These are phyloP conservation scores for Musa troglodytarum DNA, from an alignment of 176 grass and related monocot genomes.

Conservation along the genomic window DNA sequence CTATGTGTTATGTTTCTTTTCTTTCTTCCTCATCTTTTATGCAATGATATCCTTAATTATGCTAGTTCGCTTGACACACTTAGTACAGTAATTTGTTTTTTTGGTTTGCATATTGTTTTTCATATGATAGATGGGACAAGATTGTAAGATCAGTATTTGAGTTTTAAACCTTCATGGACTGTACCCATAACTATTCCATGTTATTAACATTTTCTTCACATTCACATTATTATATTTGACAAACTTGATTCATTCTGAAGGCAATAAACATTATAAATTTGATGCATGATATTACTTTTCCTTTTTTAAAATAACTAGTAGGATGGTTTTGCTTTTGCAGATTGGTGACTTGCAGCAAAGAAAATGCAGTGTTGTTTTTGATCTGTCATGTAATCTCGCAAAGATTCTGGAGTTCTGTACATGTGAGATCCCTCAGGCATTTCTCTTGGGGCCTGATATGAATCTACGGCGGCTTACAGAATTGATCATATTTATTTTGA, in stretches of 20 bases:
- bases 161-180: background rate
- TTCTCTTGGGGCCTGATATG: constrained; percentile 70
- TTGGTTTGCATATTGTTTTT: no score
- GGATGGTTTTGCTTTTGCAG: constrained; percentile 28
- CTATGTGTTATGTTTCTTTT: no score
- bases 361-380: constrained; percentile 84
- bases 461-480: constrained; percentile 73
- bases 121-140: background rate
- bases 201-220: background rate
- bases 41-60: no score
- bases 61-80: no score
- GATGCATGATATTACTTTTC: background rate
- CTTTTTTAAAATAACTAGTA: background rate
- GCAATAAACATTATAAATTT: background rate
- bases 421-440: constrained; percentile 60
- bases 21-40: no score
- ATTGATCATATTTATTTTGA: constrained; percentile 77
- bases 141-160: background rate
- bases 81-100: no score
- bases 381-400: constrained; percentile 70
- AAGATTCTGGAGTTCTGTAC: constrained; percentile 78
- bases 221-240: background rate
- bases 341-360: constrained; percentile 70
- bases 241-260: background rate
- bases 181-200: background rate